phyloP scores from a whole-genome alignment of 257 asterid species.

The Buddleja alternifolia region DNA sequence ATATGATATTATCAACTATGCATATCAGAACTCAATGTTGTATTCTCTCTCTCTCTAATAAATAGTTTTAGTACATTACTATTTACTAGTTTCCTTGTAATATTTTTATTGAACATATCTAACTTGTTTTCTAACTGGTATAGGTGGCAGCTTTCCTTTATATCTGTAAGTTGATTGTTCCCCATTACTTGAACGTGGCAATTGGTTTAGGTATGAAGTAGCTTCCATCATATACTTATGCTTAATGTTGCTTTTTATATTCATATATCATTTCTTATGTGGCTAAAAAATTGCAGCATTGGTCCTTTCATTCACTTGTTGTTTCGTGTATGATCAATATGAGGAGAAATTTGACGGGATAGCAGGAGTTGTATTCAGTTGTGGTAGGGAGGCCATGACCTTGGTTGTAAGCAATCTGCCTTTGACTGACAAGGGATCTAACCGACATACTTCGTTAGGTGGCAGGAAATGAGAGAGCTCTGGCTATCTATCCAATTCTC shows the following conservation, averaged over 20 bases:
- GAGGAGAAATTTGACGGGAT: slow-evolving; percentile 70
- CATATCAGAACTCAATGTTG: not conserved
- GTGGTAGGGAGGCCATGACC: slow-evolving; percentile 17
- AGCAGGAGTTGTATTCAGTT: slow-evolving; percentile 30
- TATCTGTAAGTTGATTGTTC: slow-evolving; percentile 58
- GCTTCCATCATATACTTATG: not conserved
- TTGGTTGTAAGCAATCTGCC: slow-evolving; percentile 36
- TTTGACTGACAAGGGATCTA: slow-evolving; percentile 28
- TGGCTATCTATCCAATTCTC: not conserved
- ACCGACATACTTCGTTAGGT: slow-evolving; percentile 26
- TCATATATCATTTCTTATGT: slow-evolving; percentile 11
- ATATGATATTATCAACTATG: not conserved
- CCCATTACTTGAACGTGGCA: slow-evolving; percentile 51
- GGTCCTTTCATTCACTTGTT: slow-evolving; percentile 62
- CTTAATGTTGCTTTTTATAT: slow-evolving; percentile 6
- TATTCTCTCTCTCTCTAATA: too few species aligned
- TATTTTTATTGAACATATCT: slow-evolving; percentile 9
- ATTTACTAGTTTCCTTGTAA: slow-evolving; percentile 6
- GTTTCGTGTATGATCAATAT: slow-evolving; percentile 85
- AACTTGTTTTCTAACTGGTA: slow-evolving; percentile 24
- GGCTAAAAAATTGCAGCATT: slow-evolving; percentile 56
- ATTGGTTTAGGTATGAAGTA: slow-evolving; percentile 68
- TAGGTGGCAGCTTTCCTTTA: slow-evolving; percentile 70
- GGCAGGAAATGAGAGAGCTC: slow-evolving; percentile 21
- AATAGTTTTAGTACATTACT: not conserved